These are phyloP conservation scores for Pseudohyphozyma bogoriensis DNA, from an alignment of 768 basidiomycete species.

Conservation along the genomic window DNA sequence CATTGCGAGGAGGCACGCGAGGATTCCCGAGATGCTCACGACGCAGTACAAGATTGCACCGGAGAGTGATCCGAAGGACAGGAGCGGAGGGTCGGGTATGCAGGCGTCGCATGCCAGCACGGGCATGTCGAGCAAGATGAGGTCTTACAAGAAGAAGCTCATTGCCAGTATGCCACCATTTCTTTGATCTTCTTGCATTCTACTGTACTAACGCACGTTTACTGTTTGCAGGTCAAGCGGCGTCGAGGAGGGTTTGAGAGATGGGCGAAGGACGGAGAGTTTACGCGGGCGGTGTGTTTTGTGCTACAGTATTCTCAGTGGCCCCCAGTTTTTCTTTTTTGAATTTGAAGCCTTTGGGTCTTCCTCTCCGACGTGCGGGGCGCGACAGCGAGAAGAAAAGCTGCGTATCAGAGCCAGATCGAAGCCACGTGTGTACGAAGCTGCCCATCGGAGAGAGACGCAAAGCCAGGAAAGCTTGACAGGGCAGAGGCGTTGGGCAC, in stretches of 20 bases:
- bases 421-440: too few species aligned
- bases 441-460: too few species aligned
- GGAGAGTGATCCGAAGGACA: background rate
- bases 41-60: conserved; percentile 76
- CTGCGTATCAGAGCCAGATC: too few species aligned
- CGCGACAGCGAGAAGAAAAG: too few species aligned
- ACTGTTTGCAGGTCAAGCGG: background rate
- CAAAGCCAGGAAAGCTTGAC: too few species aligned
- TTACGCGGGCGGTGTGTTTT: too few species aligned
- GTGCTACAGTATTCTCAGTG: too few species aligned
- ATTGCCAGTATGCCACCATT: background rate
- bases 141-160: conserved; percentile 26
- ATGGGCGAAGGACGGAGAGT: too few species aligned
- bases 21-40: conserved; percentile 66
- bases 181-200: background rate
- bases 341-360: too few species aligned
- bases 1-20: conserved; percentile 61
- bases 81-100: background rate
- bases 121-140: conserved; percentile 14
- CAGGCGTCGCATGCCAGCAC: conserved; percentile 4
- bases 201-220: background rate
- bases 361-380: too few species aligned
- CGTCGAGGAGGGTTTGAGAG: background rate
- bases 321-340: too few species aligned
- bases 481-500: too few species aligned